Evolutionary conservation across 2,329 filamentous ascomycete genomes (phyloP), one percentile per base, ranked within the genome.

Genomic region (Clonostachys byssicola): DNA sequence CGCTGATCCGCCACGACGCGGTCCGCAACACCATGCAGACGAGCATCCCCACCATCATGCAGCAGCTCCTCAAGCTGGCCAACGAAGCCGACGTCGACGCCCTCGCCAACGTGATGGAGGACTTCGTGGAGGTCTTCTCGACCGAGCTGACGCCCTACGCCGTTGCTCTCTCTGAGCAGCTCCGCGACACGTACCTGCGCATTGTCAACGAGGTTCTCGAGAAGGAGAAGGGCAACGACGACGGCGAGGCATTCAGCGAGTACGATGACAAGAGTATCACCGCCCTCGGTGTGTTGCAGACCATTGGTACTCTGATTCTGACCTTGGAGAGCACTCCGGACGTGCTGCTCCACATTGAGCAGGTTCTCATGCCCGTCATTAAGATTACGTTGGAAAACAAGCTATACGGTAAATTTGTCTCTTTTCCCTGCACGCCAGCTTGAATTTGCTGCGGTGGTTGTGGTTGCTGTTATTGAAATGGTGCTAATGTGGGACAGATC

Each of bases 261-360:
- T 96, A 95, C 68, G 94, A 99, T 60, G 94, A 99, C 70, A 99
- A 99, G 81, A 96, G 91, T 63, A 97, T 99, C 48, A 97, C 94
- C 6, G 94, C 94, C 12, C 77, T 99, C 34, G 94, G 94, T 65
- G 94, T 99, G 45, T 68, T 99, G 57, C 94, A 99, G 70, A 99
- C 94, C 9, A 99, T 99, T 53, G 94, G 94, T 34, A 99, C 94
- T 9, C 80, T 99, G 9, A 99, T 99, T 52, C 81, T 99, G 39
- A 99, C 94, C 0, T 77, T 99, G 9, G 94, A 99, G 74, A 96
- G 92, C 72, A 96, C 92, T 1, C 94, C 94, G 0, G 94, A 97
- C 61, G 92, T 99, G 16, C 80, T 99, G 12, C 74, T 95, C 43
- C 92, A 96, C 62, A 88, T 99, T 47, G 94, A 99, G 69, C 90